Base-by-base conservation (phyloP, 768 basidiomycete genomes). In the Termitomyces sp. region DNA sequence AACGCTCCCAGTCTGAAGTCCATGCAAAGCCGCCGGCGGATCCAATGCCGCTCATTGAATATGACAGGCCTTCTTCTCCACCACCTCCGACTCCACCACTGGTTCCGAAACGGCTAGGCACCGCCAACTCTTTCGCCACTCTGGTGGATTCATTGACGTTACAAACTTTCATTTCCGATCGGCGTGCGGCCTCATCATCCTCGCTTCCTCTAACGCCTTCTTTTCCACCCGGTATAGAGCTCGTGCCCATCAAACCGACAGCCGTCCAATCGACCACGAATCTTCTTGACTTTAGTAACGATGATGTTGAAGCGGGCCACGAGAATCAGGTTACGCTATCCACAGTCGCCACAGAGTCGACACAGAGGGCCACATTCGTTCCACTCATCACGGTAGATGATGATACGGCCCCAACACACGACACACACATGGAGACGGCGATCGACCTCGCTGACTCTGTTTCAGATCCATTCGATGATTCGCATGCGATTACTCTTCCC, bases 391-490 rank as follows among this genome's bases (percentile, higher is more conserved):
- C 55, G 7, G 27, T 13, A 30, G 9, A 22, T 7, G 37, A 34
- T 18, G 20, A 32, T 6, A 44, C 34, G 26, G n/a, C 12, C 10
- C 3, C 43, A 30, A 47, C 44, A 32, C 43, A 58, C 39, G 20
- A n/a, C 9, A 34, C 16, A 24, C 37, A 48, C 24, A 22, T n/a
- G 51, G 52, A 33, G 10, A 36, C 45, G 13, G 45, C n/a, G 14
- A 48, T 32, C 20, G 37, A 37, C 36, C 20, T 24, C n/a, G 46
- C 3, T 33, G 57, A 32, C 22, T 30, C 45, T 13, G 47, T 47
- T 49, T 44, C 56, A 18, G 58, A 60, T 22, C 62, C 62, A 3
- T 63, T 63, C 24, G 58, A 63, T 40, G 62, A 60, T 43, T 26
- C 52, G 1, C 27, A 63, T 53, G 62, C 55, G 5, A 22, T 60